Evolutionary conservation across 257 asterid genomes (phyloP), one percentile per base, ranked within the genome.

Genomic region (Solanum bulbocastanum): DNA sequence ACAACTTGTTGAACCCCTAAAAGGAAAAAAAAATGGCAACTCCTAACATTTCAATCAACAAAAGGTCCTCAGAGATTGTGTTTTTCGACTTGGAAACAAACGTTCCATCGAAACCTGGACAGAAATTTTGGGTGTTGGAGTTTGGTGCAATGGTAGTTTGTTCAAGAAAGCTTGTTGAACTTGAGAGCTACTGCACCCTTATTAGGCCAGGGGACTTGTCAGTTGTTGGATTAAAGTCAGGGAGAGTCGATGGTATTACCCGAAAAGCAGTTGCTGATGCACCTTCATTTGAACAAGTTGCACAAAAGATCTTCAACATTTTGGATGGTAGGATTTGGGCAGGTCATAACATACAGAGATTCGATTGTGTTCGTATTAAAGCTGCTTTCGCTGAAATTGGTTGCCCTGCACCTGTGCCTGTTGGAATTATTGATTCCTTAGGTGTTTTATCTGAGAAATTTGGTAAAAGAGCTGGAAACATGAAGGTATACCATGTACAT

Each of bases 301-400:
- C 99, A 1, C 94, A 92, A 5, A 91, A 92, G 90, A 94, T 97
- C 13, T 97, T 93, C 90, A 84, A 87, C 84, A 90, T 96, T 73
- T 91, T 97, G 69, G 94, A 97, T 89, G 99, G 99, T 13, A 95
- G 95, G 56, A 92, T 97, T 69, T 97, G 99, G 99, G 99, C 98
- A 4, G 99, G 99, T 5, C 99, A 97, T 83, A 97, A 97, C 66
- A 97, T 97, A 58, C 96, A 84, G 46, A 92, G 99, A 75, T 97
- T 97, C 25, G 99, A 97, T 89, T 95, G 98, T 65, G 94, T 97
- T 73, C 89, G 98, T 44, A 94, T 97, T 46, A 94, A 83, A 37
- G 98, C 94, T 65, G 96, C 98, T 8, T 97, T 95, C 87, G 93
- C 91, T 56, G 93, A 92, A 86, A 87, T 94, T 83, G 88, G 90